These are phyloP conservation scores for Blastomyces silverae DNA, from an alignment of 2,329 filamentous ascomycete genomes.

Conservation along the genomic window DNA sequence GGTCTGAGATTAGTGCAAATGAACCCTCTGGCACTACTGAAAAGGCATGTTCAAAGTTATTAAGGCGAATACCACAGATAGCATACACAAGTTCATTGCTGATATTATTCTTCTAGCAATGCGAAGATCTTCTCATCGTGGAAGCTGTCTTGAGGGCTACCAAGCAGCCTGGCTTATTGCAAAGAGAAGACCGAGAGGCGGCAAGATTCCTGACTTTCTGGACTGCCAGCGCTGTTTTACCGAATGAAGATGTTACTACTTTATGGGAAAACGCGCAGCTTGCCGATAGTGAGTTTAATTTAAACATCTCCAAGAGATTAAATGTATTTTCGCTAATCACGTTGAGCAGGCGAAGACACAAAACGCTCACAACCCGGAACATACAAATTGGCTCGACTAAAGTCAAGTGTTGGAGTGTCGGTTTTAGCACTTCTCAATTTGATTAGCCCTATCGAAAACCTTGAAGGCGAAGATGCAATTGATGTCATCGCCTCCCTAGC, in stretches of 20 bases:
- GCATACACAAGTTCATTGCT: constrained; percentile 3
- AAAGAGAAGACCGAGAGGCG: constrained; percentile 25
- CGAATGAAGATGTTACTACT: constrained; percentile 30
- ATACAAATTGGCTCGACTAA: constrained; percentile 26
- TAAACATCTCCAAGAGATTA: neutral
- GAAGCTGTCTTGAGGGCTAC: constrained; percentile 24
- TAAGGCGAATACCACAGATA: neutral
- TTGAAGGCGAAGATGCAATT: constrained; percentile 21
- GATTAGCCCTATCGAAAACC: constrained; percentile 22
- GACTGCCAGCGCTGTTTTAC: constrained; percentile 30
- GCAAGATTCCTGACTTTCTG: constrained; percentile 30
- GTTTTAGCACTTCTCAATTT: constrained; percentile 25
- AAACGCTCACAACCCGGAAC: constrained; percentile 16
- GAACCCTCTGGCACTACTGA: constrained; percentile 19
- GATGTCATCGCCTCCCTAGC: constrained; percentile 31
- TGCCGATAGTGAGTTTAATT: constrained; percentile 17
- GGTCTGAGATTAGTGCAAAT: constrained; percentile 29
- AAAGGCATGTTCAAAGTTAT: constrained; percentile 24
- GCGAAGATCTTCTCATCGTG: constrained; percentile 30
- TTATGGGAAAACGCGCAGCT: constrained; percentile 26
- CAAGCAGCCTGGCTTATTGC: constrained; percentile 20
- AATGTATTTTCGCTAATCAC: neutral
- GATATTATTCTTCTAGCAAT: constrained; percentile 24
- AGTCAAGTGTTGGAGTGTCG: constrained; percentile 29
- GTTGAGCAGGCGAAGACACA: constrained; percentile 20